Conservation (phyloP, 345 rosid species). For the Linum usitatissimum region DNA sequence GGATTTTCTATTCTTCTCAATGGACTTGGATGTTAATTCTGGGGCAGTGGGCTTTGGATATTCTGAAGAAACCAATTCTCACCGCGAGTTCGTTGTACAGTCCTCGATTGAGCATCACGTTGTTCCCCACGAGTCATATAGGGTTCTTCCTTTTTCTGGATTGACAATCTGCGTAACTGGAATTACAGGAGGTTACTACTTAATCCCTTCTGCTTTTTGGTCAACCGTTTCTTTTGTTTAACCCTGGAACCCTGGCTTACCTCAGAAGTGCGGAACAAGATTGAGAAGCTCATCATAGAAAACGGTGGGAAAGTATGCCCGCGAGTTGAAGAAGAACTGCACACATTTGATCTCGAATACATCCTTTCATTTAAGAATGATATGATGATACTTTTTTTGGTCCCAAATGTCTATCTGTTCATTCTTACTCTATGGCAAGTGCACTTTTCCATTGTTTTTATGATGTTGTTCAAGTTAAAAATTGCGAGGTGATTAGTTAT, state of each 20-base stretch:
- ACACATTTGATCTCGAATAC: constrained; percentile 90
- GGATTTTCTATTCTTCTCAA: constrained; percentile 8
- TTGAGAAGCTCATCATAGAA: constrained; percentile 44
- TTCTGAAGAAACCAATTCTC: constrained; percentile 69
- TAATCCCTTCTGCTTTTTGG: constrained; percentile 3
- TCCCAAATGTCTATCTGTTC: no score
- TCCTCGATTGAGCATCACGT: constrained; percentile 92
- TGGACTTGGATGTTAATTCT: background rate
- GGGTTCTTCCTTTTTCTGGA: no score
- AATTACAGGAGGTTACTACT: constrained; percentile 51
- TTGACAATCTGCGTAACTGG: constrained; percentile 68
- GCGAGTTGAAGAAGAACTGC: constrained; percentile 68
- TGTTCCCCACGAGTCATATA: constrained; percentile 79
- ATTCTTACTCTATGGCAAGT: no score
- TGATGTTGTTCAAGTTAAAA: no score
- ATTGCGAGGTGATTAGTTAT: background rate
- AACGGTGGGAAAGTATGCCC: constrained; percentile 85
- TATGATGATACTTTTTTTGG: background rate
- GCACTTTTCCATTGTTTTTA: no score
- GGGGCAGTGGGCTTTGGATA: constrained; percentile 80
- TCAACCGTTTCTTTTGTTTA: constrained; percentile 14
- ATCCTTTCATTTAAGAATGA: constrained; percentile 40
- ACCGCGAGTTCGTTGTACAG: constrained; percentile 68
- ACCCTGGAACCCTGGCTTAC: constrained; percentile 22
- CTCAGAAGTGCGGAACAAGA: constrained; percentile 71